A percentile compares a stretch with the other conserved stretches of the same genome.
Conservation (phyloP, 306 rosid species). For the Morella rubra region DNA sequence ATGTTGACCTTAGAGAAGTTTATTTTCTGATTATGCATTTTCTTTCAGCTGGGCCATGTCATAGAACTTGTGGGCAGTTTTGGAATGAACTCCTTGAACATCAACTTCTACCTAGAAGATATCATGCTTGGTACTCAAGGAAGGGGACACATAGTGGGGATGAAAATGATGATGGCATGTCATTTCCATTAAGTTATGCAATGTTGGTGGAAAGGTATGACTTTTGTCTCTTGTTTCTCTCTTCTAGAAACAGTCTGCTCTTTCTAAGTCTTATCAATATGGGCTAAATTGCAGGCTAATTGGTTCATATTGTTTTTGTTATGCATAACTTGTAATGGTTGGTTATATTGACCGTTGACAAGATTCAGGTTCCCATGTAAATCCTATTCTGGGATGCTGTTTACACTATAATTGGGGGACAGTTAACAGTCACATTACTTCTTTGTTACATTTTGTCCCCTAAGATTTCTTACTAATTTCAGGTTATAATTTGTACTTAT, state of each 20-base stretch:
- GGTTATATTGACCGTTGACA: slow-evolving; percentile 16
- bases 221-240: slow-evolving; percentile 18
- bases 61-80: slow-evolving; percentile 64
- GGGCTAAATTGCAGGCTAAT: slow-evolving; percentile 3
- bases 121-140: slow-evolving; percentile 97
- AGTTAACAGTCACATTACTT: slow-evolving; percentile 18
- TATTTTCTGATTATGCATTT: slow-evolving; percentile 97
- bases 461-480: slow-evolving; percentile 26
- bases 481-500: slow-evolving; percentile 24
- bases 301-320: slow-evolving; percentile 14
- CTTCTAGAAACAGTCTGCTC: slow-evolving; percentile 1
- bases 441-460: slow-evolving; percentile 8
- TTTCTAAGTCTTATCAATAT: slow-evolving; percentile 19
- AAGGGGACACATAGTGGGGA: slow-evolving; percentile 60
- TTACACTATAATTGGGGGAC: slow-evolving; percentile 17
- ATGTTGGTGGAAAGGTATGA: slow-evolving; percentile 79
- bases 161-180: slow-evolving; percentile 74
- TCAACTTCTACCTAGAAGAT: slow-evolving; percentile 93
- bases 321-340: slow-evolving; percentile 17
- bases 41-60: slow-evolving; percentile 95
- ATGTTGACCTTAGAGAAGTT: slow-evolving; percentile 82
- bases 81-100: slow-evolving; percentile 93
- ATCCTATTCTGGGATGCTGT: background rate
- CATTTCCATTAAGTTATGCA: slow-evolving; percentile 77
- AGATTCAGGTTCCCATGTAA: slow-evolving; percentile 1